Evolutionary conservation across 371 early-diverging fungal genomes (phyloP), one percentile per base, ranked within the genome.

Genomic region (Coemansia linderi): DNA sequence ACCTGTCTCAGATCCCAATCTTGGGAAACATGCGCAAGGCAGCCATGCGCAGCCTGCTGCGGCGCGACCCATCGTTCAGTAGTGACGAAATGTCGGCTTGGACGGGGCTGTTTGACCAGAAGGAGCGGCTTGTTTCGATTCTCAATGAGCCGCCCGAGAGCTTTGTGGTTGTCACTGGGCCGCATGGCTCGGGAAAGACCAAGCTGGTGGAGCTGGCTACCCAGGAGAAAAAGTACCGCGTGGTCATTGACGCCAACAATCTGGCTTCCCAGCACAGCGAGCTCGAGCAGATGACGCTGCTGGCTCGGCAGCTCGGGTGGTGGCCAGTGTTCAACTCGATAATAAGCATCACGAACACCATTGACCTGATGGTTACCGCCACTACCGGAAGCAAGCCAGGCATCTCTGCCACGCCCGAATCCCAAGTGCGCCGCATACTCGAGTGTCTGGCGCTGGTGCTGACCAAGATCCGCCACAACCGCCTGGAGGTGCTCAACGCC

Each of bases 321-420:
- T 87, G 88, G 69, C 93, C 97, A 1, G 82, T 93, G 37, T 94
- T 96, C 70, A 91, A 90, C 59, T 92, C 87, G 80, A 81, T 89
- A 71, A 84, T 86, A 46, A 87, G 88, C 2, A 80, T 91, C 63
- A 88, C 88, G 40, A 87, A 87, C 19, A 69, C 92, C 39, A 81
- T 93, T 41, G 95, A 95, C 73, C 87, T 92, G 50, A 79, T 92
- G 39, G 87, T 94, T 17, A 87, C 91, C 1, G 94, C 93, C 0
- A 88, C 91, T 0, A 95, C 94, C 6, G 96, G 96, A n/a, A 89
- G 91, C 63, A 94, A 93, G 65, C 88, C 94, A 0, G 91, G 90
- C 15, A 72, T 89, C 17, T 71, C 85, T 3, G 83, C 85, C 24
- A 86, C 87, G 15, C 76, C 83, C 56, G 86, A 86, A 59, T 71